A percentile compares a stretch with the other conserved stretches of the same genome.
Conservation (phyloP, 305 asterid species). For the Solanum hybrid region DNA sequence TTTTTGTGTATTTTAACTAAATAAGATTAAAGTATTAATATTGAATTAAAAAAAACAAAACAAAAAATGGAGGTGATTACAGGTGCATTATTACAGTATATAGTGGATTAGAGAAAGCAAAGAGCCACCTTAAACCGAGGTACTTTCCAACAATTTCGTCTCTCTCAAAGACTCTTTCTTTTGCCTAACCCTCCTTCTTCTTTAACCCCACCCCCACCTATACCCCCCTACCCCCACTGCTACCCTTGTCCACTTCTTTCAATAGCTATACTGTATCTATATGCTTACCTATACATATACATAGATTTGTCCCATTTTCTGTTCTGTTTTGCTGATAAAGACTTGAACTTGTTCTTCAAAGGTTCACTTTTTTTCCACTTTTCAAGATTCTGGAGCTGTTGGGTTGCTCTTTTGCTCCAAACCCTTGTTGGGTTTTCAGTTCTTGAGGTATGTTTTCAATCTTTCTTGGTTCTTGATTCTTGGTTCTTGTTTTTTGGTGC, state of each 20-base stretch:
- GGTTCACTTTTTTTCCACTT: background rate
- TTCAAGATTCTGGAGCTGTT: background rate
- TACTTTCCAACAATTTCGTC: background rate
- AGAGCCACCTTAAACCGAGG: conserved; percentile 4
- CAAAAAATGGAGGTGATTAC: background rate
- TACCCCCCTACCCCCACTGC: background rate
- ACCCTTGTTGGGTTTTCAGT: conserved; percentile 1
- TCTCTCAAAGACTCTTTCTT: background rate
- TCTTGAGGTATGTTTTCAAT: background rate
- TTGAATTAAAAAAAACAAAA: background rate
- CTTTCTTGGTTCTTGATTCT: background rate
- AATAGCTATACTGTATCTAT: background rate
- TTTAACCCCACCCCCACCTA: background rate
- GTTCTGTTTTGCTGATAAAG: background rate
- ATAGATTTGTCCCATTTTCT: background rate
- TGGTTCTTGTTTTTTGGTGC: background rate
- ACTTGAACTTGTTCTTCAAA: background rate
- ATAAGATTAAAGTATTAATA: background rate
- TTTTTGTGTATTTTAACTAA: background rate
- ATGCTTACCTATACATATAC: background rate
- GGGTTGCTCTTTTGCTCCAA: background rate
- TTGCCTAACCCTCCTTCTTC: background rate
- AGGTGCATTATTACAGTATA: background rate
- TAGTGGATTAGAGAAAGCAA: background rate
- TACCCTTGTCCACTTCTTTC: background rate